Evolutionary conservation across 164 flowering plant genomes (phyloP).

Genomic region (Taxillus chinensis): DNA sequence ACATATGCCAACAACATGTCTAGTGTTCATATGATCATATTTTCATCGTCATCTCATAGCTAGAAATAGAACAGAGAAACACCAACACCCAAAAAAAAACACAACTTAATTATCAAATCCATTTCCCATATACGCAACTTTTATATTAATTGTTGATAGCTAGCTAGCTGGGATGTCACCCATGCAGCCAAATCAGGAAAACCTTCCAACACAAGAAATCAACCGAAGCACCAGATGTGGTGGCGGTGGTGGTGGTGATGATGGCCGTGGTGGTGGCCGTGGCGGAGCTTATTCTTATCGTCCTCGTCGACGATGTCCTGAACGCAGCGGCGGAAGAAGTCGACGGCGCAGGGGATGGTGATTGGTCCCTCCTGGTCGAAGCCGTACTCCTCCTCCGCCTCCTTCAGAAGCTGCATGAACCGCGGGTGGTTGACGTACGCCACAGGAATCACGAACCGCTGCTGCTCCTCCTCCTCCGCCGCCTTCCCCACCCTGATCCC

Average conservation of each 20-base stretch:
- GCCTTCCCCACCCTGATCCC: conserved; percentile 42
- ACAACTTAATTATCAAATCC: not conserved
- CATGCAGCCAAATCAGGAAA: not conserved
- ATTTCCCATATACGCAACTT: too few relatives aligned
- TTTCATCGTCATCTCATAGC: not conserved
- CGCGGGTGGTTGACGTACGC: conserved; percentile 52
- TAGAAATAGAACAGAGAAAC: not conserved
- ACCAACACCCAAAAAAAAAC: not conserved
- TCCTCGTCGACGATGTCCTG: conserved; percentile 36
- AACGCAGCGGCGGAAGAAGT: conserved; percentile 34
- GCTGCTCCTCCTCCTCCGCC: conserved; percentile 28
- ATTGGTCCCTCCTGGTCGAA: conserved; percentile 47
- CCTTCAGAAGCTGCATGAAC: conserved; percentile 39
- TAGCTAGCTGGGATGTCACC: too few relatives aligned
- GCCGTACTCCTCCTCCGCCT: conserved; percentile 57
- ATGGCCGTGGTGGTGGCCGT: not conserved
- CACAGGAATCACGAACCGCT: conserved; percentile 51
- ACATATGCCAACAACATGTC: too few relatives aligned
- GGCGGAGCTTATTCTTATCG: too few relatives aligned
- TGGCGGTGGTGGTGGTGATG: conserved; percentile 20
- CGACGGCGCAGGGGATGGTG: conserved; percentile 52
- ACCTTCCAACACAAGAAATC: conserved; percentile 7
- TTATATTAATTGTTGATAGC: too few relatives aligned
- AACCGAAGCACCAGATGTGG: conserved; percentile 27
- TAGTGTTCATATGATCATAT: not conserved